phyloP scores from a whole-genome alignment of 1,284 basidiomycete genomes.

The Moesziomyces parantarcticus region DNA sequence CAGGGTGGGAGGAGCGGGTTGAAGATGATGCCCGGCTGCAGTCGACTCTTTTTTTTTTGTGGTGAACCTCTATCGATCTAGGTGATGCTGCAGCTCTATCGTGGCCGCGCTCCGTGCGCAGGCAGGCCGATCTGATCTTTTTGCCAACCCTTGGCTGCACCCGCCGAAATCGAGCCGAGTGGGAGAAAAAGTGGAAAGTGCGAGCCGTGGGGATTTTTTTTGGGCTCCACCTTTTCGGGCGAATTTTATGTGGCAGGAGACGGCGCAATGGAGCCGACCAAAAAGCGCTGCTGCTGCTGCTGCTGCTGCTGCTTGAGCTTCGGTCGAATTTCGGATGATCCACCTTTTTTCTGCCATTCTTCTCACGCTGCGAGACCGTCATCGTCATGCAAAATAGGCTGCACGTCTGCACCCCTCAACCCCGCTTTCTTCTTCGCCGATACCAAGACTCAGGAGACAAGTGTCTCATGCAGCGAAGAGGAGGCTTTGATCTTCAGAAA shows the following conservation, averaged over 20 bases:
- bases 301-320: no score
- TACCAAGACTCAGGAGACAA: no score
- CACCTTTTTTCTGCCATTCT: neutral
- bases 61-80: neutral
- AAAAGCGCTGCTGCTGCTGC: neutral
- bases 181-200: no score
- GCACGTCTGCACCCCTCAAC: no score
- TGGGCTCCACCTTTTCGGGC: neutral
- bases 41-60: neutral
- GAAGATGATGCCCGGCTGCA: neutral
- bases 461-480: no score
- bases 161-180: no score
- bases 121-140: neutral
- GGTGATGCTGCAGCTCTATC: neutral
- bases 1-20: neutral
- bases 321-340: neutral
- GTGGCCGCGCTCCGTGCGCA: neutral
- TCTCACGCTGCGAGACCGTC: neutral
- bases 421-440: no score
- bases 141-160: neutral
- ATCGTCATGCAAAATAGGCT: neutral
- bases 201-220: no score
- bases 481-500: no score
- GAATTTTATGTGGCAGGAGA: no score
- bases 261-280: neutral